Evolutionary conservation across 495 filamentous ascomycete species (phyloP), one percentile per base, ranked within the genome.

Genomic region (Jackrogersella multiformis): DNA sequence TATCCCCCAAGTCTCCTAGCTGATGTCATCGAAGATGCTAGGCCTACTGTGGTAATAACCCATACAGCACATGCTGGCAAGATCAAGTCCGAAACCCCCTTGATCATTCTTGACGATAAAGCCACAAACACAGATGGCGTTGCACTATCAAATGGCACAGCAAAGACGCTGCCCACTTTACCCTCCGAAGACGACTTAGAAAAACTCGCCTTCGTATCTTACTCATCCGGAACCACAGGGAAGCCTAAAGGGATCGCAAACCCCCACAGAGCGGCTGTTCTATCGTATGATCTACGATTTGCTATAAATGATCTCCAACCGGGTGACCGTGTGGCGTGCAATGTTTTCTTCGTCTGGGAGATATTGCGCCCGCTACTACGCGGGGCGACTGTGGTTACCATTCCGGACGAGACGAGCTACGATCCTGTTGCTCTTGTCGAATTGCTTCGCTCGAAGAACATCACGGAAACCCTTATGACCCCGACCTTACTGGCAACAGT

Each of bases 341-440:
- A 91, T 81, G 88, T 90, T 18, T 91, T 89, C 69, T 91, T 91
- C 71, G 77, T 91, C 51, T 91, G 88, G 88, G 88, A 91, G 62
- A 89, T 90, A n/a, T 58, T 91, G 24, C 85, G 88, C 9, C 88
- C 88, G 9, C 77, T 91, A n/a, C 63, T 91, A 45, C 81, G 88
- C 20, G 88, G 88, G 69, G 88, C 87, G 2, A 89, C 88, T 1
- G 87, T 89, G 3, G 82, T 91, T 5, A 78, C 81, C 0, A 87
- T 91, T 10, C 87, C 88, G 0, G 88, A 91, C 49, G 86, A 90
- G 68, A 83, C 79, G 6, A 90, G 88, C 67, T 91, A 90, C 64
- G 88, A 91, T 57, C 88, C 88, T 2, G 82, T 82, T 18, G 82
- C 85, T 3, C 81, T 91, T 7, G 87, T 89, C n/a, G 86, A 89